Conservation (phyloP, 2,329 filamentous ascomycete species). For the Hypoxylon sp. region DNA sequence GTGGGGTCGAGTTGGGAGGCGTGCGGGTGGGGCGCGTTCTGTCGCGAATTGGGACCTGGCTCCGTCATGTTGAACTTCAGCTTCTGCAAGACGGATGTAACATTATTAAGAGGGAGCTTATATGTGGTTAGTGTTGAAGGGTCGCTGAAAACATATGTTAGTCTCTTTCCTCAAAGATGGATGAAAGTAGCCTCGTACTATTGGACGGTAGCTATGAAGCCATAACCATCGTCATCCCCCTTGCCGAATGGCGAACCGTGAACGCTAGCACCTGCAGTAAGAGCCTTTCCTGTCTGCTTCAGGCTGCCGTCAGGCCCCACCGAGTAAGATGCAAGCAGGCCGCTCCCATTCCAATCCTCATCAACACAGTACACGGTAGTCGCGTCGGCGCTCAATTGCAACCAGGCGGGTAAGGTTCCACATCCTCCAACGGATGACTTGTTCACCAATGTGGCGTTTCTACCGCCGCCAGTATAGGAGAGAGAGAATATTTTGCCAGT, state of each 20-base stretch:
- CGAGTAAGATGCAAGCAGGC: slow-evolving; percentile 56
- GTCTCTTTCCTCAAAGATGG: background rate
- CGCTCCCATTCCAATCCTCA: slow-evolving; percentile 57
- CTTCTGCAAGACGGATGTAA: slow-evolving; percentile 55
- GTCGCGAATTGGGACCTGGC: slow-evolving; percentile 64
- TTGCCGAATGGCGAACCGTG: slow-evolving; percentile 61
- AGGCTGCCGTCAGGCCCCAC: slow-evolving; percentile 55
- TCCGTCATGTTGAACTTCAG: slow-evolving; percentile 60
- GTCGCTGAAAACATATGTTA: slow-evolving; percentile 53
- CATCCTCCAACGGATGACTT: slow-evolving; percentile 53
- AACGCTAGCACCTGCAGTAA: slow-evolving; percentile 57
- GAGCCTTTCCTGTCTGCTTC: slow-evolving; percentile 53
- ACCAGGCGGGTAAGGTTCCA: slow-evolving; percentile 58
- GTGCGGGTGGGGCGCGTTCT: slow-evolving; percentile 70
- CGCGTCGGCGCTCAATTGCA: slow-evolving; percentile 54
- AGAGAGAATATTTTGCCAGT: slow-evolving; percentile 59
- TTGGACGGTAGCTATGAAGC: slow-evolving; percentile 61
- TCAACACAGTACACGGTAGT: slow-evolving; percentile 58
- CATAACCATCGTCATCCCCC: slow-evolving; percentile 56
- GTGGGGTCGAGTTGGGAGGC: slow-evolving; percentile 65
- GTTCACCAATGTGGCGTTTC: slow-evolving; percentile 51
- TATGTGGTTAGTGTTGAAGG: slow-evolving; percentile 62
- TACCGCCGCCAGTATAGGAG: slow-evolving; percentile 48
- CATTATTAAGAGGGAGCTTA: slow-evolving; percentile 57
- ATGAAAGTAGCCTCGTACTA: slow-evolving; percentile 57